Evolutionary conservation across 768 basidiomycete species (phyloP), one percentile per base, ranked within the genome.

Genomic region (Podaxis carcinomalis): DNA sequence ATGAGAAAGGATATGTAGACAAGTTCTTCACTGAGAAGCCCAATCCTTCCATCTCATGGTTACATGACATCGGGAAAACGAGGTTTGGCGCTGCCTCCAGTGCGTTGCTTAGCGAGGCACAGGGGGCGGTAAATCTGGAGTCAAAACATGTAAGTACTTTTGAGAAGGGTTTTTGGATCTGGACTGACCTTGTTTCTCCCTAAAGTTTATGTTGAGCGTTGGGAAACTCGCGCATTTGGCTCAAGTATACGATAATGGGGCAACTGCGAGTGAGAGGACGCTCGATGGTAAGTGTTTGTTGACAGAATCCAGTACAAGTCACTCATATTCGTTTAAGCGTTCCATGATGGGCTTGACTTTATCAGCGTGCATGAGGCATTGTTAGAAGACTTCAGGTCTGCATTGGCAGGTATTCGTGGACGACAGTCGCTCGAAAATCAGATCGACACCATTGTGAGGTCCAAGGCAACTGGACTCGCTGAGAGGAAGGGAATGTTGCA

Each of bases 311-410:
- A 14, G 27, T 50, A 39, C 14, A 56, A 21, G 44, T 39, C 61
- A 53, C 59, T 65, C 62, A 60, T 35, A 5, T n/a, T 27, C 37
- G 36, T 61, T 46, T 0, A 64, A 95, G 93, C 81, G 1, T 89
- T 95, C 77, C 92, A 98, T 67, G 87, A 94, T 66, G 85, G 83
- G 27, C 81, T 98, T 52, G 93, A 98, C 73, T 87, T 95, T 62
- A 81, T 97, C 65, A 88, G 87, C 59, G 88, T 96, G 2, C 94
- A 96, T 65, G 84, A 89, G 66, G 78, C 78, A 3, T 74, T 98
- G 2, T 63, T 85, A 5, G 76, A 82, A 3, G 83, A 89, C 46
- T 86, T 95, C 70, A 83, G 77, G 64, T 69, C 76, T 27, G 78
- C 74, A 11, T 74, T 83, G 32, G 73, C 69, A 36, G 72, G 74